Evolutionary conservation across 2,329 filamentous ascomycete genomes (phyloP).

Genomic region (Neofusicoccum ribis): DNA sequence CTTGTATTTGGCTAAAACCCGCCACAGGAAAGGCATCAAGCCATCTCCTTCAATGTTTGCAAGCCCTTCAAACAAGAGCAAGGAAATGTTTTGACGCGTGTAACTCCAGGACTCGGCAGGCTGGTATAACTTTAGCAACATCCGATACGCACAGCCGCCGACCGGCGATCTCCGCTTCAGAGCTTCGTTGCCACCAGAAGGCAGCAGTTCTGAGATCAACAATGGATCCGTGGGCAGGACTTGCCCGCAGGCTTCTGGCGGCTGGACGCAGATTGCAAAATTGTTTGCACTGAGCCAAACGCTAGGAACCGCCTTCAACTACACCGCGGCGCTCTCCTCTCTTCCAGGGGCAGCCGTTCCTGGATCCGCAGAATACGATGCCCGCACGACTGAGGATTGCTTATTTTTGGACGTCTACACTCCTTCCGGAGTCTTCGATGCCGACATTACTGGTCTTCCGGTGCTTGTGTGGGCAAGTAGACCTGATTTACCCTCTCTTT

Average conservation of each 20-base stretch:
- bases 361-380: neutral
- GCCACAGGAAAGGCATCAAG: too few relatives aligned
- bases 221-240: conserved; percentile 38
- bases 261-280: neutral
- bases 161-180: conserved; percentile 53
- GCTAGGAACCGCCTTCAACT: neutral
- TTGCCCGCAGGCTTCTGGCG: neutral
- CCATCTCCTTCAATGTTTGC: too few relatives aligned
- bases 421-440: conserved; percentile 36
- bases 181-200: conserved; percentile 45
- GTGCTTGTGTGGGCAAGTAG: conserved; percentile 46
- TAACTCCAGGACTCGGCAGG: too few relatives aligned
- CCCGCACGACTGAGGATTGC: conserved; percentile 34
- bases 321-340: conserved; percentile 33
- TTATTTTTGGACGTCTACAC: conserved; percentile 43
- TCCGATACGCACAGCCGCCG: conserved; percentile 58
- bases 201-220: conserved; percentile 47
- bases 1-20: too few relatives aligned
- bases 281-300: neutral
- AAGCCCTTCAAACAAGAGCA: too few relatives aligned
- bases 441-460: conserved; percentile 32
- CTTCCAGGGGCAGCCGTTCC: too few relatives aligned
- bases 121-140: conserved; percentile 57
- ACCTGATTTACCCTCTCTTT: conserved; percentile 16
- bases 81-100: too few relatives aligned